Evolutionary conservation across 202 grass and related monocot species (phyloP).

Genomic region (Schoenoplectus triqueter): DNA sequence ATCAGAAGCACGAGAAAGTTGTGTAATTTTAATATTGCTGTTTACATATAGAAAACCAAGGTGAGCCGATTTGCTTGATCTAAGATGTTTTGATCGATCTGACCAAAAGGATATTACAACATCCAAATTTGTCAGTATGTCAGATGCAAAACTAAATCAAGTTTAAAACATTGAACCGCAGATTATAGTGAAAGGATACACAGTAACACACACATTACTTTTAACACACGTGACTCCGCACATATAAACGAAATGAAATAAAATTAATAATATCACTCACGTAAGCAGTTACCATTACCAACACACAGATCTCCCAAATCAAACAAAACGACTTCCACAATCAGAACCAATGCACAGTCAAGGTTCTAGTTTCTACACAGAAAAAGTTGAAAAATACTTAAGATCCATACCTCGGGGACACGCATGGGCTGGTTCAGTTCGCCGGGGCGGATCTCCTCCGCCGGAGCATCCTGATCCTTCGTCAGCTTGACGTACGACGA

Average conservation of each 20-base stretch:
- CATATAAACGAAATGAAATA: neutral
- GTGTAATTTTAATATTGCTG: neutral
- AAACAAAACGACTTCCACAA: slow-evolving; percentile 6
- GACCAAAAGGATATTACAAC: neutral
- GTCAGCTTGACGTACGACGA: slow-evolving; percentile 48
- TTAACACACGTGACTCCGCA: neutral
- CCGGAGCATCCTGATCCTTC: slow-evolving; percentile 47
- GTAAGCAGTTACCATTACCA: neutral
- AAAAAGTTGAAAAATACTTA: neutral
- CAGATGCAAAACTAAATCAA: neutral
- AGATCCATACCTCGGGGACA: slow-evolving; percentile 45
- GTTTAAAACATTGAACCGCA: neutral
- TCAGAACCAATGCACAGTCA: neutral
- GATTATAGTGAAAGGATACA: neutral
- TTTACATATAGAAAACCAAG: neutral
- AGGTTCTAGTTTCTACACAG: neutral
- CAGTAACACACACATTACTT: neutral
- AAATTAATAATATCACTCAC: neutral
- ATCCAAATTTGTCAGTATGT: neutral
- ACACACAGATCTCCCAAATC: slow-evolving; percentile 27
- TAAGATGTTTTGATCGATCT: neutral
- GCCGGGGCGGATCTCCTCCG: slow-evolving; percentile 50
- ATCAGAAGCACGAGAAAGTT: neutral
- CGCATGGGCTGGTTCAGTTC: slow-evolving; percentile 54
- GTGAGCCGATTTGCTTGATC: neutral